Base-by-base conservation (phyloP, 371 early-diverging fungal species). In the Rhizopus sp. region DNA sequence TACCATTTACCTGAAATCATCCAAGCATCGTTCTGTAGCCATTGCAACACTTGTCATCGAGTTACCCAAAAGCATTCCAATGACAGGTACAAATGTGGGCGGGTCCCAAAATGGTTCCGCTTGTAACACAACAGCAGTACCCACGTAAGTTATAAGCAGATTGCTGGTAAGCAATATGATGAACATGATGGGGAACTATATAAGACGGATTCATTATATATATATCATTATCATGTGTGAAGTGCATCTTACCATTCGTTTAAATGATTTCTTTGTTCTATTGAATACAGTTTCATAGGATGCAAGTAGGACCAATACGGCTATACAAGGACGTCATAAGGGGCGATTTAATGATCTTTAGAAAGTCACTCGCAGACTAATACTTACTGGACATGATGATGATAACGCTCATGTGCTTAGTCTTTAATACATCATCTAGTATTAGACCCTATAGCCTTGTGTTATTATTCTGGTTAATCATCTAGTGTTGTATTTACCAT, bases 21-120 rank as follows among this genome's bases (percentile, higher is more conserved):
- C 80, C 50, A 92, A 73, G 34, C 87, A 83, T 9, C 79, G 63
- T 33, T 83, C 82, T 33, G 87, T 72, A 0, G 90, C 94, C 57
- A 95, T 78, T 0, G 94, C 88, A 45, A 92, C 83, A 34, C 88
- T 92, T 7, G 90, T 85, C 87, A 94, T 92, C 15, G 85, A 80
- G 63, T 91, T 93, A 30, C 93, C 94, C 3, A 93, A 73, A 13
- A 94, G 59, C 93, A 93, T 93, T 16, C 95, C 96, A 10, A 94
- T 66, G 31, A 90, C 89, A 16, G 96, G 94, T 41, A 95, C 87
- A 63, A 92, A 95, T 59, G 85, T 81, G 10, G 80, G 80, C 8
- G 94, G 90, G 9, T 80, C 73, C 70, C 82, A 91, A 53, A 90
- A 86, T 0, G 93, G 94, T 4, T 77, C 59, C 48, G 85, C 84